Percentiles rank a stretch among this genome's conserved stretches.
Conservation (phyloP, 495 filamentous ascomycete genomes). For the Talaromyces liani region DNA sequence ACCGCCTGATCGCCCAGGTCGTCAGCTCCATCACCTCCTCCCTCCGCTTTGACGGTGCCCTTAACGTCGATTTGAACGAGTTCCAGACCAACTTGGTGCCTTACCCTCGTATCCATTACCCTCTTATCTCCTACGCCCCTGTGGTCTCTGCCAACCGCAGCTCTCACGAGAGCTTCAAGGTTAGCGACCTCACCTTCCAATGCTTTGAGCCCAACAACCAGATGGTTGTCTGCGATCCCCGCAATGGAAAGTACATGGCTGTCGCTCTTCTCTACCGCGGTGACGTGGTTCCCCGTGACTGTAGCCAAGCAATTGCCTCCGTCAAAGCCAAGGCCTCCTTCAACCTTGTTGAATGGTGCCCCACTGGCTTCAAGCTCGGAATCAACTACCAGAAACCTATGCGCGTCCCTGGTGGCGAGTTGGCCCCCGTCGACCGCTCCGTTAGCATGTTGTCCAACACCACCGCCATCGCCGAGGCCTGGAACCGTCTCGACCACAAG, state of each 20-base stretch:
- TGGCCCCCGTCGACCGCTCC: conserved; percentile 77
- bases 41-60: conserved; percentile 81
- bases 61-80: conserved; percentile 89
- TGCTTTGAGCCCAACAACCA: conserved; percentile 95
- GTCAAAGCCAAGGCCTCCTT: conserved; percentile 84
- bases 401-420: conserved; percentile 66
- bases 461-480: conserved; percentile 84
- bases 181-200: conserved; percentile 79
- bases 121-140: conserved; percentile 81
- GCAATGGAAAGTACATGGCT: conserved; percentile 93
- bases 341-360: conserved; percentile 93
- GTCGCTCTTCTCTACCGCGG: conserved; percentile 85
- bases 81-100: conserved; percentile 95
- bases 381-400: conserved; percentile 89
- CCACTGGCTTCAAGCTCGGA: conserved; percentile 92
- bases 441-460: conserved; percentile 92
- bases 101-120: conserved; percentile 88
- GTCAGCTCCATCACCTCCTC: conserved; percentile 89
- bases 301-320: conserved; percentile 66
- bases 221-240: conserved; percentile 91
- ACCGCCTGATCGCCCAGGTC: conserved; percentile 85
- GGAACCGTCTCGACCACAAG: conserved; percentile 83
- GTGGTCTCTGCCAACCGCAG: conserved; percentile 77
- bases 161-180: conserved; percentile 87
- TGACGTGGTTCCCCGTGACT: conserved; percentile 82